Evolutionary conservation across 2,329 filamentous ascomycete genomes (phyloP).

Genomic region (Colletotrichum higginsianum): DNA sequence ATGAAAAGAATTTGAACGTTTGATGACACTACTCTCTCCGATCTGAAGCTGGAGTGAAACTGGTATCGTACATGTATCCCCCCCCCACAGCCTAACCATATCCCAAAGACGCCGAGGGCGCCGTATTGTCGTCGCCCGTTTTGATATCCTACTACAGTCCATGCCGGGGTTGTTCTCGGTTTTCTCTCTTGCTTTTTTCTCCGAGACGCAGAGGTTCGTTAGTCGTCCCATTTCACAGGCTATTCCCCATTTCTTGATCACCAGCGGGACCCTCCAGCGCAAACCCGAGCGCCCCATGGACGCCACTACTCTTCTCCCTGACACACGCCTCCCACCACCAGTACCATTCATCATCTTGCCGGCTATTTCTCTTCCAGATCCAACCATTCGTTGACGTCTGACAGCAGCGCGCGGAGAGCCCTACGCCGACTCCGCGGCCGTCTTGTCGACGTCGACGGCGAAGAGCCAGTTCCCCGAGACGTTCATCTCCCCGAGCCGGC

Average conservation of each 20-base stretch:
- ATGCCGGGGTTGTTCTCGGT: no score
- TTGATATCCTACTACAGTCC: neutral
- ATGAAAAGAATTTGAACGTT: slow-evolving; percentile 34
- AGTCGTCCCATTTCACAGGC: neutral
- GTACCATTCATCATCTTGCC: no score
- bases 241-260: neutral
- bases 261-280: neutral
- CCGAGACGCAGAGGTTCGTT: neutral
- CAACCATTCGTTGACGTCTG: neutral
- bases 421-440: neutral
- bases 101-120: slow-evolving; percentile 11
- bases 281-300: neutral
- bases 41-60: slow-evolving; percentile 3
- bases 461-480: slow-evolving; percentile 37
- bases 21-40: slow-evolving; percentile 29
- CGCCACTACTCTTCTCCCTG: neutral
- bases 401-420: no score
- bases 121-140: neutral
- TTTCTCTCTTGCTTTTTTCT: neutral
- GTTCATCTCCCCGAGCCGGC: slow-evolving; percentile 33
- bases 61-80: slow-evolving; percentile 32
- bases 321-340: neutral
- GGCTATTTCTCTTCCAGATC: no score
- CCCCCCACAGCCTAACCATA: neutral
- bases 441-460: slow-evolving; percentile 31